Evolutionary conservation across 2,329 filamentous ascomycete genomes (phyloP), one percentile per base, ranked within the genome.

Genomic region (Arthrobotrys megalospora): DNA sequence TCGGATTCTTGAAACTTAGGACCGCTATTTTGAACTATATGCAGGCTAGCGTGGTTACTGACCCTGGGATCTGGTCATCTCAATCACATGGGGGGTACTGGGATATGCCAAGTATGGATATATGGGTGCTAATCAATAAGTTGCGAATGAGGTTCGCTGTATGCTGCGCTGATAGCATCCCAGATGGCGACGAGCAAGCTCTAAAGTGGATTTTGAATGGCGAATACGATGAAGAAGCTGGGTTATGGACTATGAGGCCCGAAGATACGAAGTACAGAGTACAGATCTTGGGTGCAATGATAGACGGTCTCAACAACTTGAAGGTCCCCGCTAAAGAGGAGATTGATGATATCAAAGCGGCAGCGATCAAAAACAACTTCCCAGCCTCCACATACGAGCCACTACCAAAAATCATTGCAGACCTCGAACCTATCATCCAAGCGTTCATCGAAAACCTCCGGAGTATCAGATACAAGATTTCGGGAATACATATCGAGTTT

Each of bases 141-240:
- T 14, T 60, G 16, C 6, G 53, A 10, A n/a, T 21, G n/a, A 60
- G 8, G 3, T 8, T 10, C 12, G 3, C 16, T 7, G 16, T 14
- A 7, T 60, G 53, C 16, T 60, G 53, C 16, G 16, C 8, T 7
- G n/a, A 16, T 4, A 41, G 11, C 5, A 24, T 41, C 24, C 34
- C 11, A 2, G 16, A 60, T 14, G 34, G 53, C 4, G 19, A 60
- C 7, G 4, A 14, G 6, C 6, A 41, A 60, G 10, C 53, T 1
- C 34, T 41, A 2, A 7, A 43, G 21, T 60, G 53, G 53, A 16
- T 60, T 14, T 41, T 60, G 6, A 43, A 43, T 12, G 53, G 53
- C 5, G 10, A 11, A 24, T 16, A 60, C 34, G 53, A 60, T 19
- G 53, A 60, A 60, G 53, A 60, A 24, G 53, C 53, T 21, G 34